A percentile compares a stretch with the other conserved stretches of the same genome.
Conservation (phyloP, 176 grass and related monocot genomes). For the Avena eriantha region DNA sequence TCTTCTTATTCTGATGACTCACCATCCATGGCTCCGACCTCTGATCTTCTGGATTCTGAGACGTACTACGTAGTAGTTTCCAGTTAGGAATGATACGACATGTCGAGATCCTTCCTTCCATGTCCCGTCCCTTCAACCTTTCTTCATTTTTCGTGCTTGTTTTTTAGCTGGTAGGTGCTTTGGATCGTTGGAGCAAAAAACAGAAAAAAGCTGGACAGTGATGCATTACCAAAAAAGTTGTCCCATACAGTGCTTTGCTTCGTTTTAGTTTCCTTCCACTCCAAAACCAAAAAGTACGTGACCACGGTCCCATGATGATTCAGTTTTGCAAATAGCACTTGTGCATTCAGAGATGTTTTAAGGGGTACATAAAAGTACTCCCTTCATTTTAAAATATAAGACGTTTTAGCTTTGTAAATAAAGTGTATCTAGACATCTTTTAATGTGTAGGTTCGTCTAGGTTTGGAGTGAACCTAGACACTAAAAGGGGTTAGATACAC, state of each 20-base stretch:
- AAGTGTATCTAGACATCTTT: too few species aligned
- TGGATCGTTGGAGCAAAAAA: slow-evolving; percentile 9
- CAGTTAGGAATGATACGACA: background rate
- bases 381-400: too few species aligned
- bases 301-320: background rate
- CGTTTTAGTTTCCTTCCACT: slow-evolving; percentile 8
- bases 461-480: too few species aligned
- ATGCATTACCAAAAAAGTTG: slow-evolving; percentile 47
- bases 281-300: background rate
- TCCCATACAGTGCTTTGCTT: slow-evolving; percentile 11
- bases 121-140: background rate
- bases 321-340: background rate
- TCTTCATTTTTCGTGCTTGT: background rate
- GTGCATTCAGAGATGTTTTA: background rate
- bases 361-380: too few species aligned
- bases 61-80: background rate
- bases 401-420: too few species aligned
- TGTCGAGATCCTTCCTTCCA: slow-evolving; percentile 18
- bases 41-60: background rate
- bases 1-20: background rate
- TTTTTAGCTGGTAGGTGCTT: slow-evolving; percentile 25
- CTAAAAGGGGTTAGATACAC: too few species aligned
- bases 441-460: too few species aligned
- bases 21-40: background rate
- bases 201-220: slow-evolving; percentile 28